Evolutionary conservation across 106 monocot genomes (phyloP), one percentile per base, ranked within the genome.

Genomic region (Narthecium ossifragum): DNA sequence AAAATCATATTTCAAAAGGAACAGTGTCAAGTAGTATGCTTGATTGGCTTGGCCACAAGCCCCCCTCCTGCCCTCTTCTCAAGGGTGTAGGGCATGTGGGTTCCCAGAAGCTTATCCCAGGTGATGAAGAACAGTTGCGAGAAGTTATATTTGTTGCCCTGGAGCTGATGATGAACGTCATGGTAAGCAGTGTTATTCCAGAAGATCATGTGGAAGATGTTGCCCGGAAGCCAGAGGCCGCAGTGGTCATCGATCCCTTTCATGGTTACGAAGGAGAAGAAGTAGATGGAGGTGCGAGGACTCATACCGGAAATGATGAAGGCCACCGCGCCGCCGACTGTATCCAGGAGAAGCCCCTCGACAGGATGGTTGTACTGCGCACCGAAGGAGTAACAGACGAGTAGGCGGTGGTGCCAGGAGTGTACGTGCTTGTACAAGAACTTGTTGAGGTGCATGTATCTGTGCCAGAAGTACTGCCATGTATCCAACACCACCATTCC

Each of bases 381-480:
- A 24, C 51, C 51, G 14, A 51, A 51, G 24, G 51, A 4, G 24
- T 51, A 51, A 13, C 23, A 14, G 7, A 25, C 51, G 5, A 25
- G 23, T 2, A 51, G 20, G 8, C 26, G 3, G 13, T 51, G 51
- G 51, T 51, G 51, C 51, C 51, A 51, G 22, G 51, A 51, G 13
- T 51, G 51, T 3, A 51, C 3, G 24, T 51, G 51, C 23, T 24
- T 13, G 13, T 51, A 51, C 51, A 51, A 24, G 51, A 51, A 51
- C 51, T 26, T 51, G 51, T 51, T 51, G 7, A 24, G 25, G 51
- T 51, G 51, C 51, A 51, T 51, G 7, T 24, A 51, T 15, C 46
- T 6, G 46, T 46, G 46, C 46, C 7, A 15, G 46, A 46, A 46
- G 15, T 46, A 46, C n/a, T 46, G 46, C 46, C 46, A 15, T 36